These are phyloP conservation scores for Cinnamomum micranthum DNA, from an alignment of 164 flowering plant genomes.

Conservation along the genomic window DNA sequence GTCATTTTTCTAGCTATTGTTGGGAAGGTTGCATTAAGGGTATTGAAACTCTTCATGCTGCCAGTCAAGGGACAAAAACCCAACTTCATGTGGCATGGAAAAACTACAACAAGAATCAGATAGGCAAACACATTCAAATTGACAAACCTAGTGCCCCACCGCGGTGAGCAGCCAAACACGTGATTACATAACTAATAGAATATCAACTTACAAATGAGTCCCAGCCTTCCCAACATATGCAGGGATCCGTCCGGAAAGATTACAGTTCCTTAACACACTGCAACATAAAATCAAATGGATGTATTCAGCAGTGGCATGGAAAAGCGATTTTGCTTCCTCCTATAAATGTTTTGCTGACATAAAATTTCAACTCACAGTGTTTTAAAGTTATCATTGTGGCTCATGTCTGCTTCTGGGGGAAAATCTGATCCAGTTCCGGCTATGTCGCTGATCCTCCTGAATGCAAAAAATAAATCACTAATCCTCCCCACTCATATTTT, in stretches of 20 bases:
- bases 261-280: constrained; percentile 56
- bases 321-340: background rate
- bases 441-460: constrained; percentile 69
- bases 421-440: constrained; percentile 38
- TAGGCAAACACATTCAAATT: no score
- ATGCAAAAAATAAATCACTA: background rate
- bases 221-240: constrained; percentile 42
- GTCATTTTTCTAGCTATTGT: no score
- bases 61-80: no score
- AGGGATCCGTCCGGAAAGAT: constrained; percentile 52
- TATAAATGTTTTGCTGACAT: background rate
- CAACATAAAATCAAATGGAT: constrained; percentile 3
- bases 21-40: no score
- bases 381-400: constrained; percentile 13
- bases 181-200: background rate
- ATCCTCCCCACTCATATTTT: background rate
- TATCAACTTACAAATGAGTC: constrained; percentile 3
- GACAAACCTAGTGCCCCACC: no score
- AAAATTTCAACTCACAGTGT: constrained; percentile 41
- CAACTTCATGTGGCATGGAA: no score
- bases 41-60: no score
- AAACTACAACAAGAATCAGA: no score
- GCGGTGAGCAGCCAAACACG: no score
- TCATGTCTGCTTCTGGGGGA: constrained; percentile 36
- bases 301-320: background rate